Base-by-base conservation (phyloP, 441 rosid genomes). In the Geranium incanum region DNA sequence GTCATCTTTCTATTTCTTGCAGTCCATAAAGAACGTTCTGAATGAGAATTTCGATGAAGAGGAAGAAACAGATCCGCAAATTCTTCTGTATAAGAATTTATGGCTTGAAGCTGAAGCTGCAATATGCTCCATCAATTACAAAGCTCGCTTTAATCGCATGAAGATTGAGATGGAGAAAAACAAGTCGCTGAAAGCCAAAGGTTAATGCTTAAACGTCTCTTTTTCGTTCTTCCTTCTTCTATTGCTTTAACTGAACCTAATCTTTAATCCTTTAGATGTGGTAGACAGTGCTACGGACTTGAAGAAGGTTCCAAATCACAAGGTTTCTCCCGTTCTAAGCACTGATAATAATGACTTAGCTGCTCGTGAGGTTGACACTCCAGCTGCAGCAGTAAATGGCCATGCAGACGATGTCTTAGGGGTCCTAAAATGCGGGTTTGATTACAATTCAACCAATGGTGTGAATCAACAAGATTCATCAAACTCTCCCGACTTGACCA, bases 41-140 rank as follows among this genome's bases (percentile, higher is more conserved):
- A 75, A 57, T 68, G 86, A 87, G 74, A 86, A 84, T 83, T 88
- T 91, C 69, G 81, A 73, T 71, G 86, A 71, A 64, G 81, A 75
- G 74, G 88, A 84, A 69, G 95, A 84, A 76, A 37, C 78, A 41
- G 81, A 85, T 18, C 87, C 86, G 12, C 89, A 84, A 74, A 77
- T 78, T 75, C 81, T 81, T 73, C 72, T 93, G 82, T 93, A 84
- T 80, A 93, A 86, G 89, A 93, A 88, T 85, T 84, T 93, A 72
- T 93, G 98, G 98, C 93, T 93, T 16, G 98, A 91, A 83, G 93
- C 97, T 67, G 98, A 93, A 82, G 97, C 98, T 71, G 84, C 87
- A 71, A 78, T 93, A 72, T 93, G 92, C 79, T 84, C 90, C 71
- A 76, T 84, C 71, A 84, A 84, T 79, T 86, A 82, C 83, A 84